Percentiles rank a stretch among this genome's conserved stretches.
Conservation (phyloP, 192 early-diverging fungal genomes). For the Coemansia sp. region DNA sequence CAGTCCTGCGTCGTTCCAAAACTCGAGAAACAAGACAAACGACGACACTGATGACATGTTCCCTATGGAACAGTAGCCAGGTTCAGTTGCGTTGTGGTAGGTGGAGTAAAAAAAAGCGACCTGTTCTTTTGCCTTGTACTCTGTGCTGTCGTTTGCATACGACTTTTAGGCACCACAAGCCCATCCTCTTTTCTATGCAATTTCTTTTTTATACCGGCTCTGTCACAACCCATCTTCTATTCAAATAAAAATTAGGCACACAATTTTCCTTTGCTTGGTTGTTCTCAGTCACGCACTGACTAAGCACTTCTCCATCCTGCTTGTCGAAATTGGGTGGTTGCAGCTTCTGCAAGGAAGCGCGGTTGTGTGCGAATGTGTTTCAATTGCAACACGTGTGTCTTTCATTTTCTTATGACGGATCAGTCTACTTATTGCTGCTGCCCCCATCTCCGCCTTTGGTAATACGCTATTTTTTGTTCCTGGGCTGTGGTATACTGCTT, state of each 20-base stretch:
- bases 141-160: too few species aligned
- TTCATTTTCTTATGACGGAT: neutral
- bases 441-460: too few species aligned
- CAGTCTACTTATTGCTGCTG: too few species aligned
- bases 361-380: neutral
- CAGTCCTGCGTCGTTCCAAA: conserved; percentile 23
- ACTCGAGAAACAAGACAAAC: conserved; percentile 7
- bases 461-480: too few species aligned
- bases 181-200: too few species aligned
- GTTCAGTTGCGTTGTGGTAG: too few species aligned
- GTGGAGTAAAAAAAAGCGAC: too few species aligned
- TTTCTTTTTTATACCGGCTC: too few species aligned
- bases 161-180: too few species aligned
- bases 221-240: neutral
- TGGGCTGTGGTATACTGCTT: too few species aligned
- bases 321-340: neutral
- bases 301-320: neutral
- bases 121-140: too few species aligned
- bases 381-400: too few species aligned
- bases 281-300: neutral
- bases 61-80: conserved; percentile 36
- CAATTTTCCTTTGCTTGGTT: neutral
- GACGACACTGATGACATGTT: conserved; percentile 26
- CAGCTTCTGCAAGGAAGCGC: neutral
- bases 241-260: neutral